Base-by-base conservation (phyloP, 2,329 filamentous ascomycete species). In the Fusarium haematococcum region DNA sequence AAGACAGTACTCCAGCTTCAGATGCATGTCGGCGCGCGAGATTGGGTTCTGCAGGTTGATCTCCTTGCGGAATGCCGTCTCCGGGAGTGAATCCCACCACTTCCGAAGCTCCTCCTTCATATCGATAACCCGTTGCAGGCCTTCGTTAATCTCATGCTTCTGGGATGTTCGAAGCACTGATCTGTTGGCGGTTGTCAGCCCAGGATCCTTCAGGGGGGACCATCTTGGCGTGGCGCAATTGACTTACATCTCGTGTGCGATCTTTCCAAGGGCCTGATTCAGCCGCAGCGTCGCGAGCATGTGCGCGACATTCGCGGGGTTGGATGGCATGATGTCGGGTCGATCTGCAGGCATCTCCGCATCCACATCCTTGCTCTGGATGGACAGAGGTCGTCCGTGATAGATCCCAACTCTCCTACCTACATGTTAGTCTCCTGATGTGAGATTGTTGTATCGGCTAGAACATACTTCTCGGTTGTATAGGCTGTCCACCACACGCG, bases 401-500 rank as follows among this genome's bases (percentile, higher is more conserved):
- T 89, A 85, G 58, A 89, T 89, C 45, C 88, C 87, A 35, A 90
- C 86, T 52, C 88, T 86, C 68, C 87, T 88, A 48, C 39, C 25
- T 75, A 58, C 41, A 76, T 25, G 65, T 76, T 56, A 77, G 70
- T 45, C 48, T 66, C 61, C 30, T 57, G 63, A 59, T 45, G 45
- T 2, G 16, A 63, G 27, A 58, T 48, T 45, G 32, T 27, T 14
- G 33, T 14, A 37, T 18, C 9, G 65, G 41, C 27, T n/a, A 48
- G 45, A 23, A 65, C 81, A 56, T 79, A 88, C 86, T 87, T 88
- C 72, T 91, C 89, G 30, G 88, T 86, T 0, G 87, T 88, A 73
- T 89, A 90, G 1, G 85, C 84, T 5, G 87, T 89, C 88, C 88
- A 90, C 83, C 88, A 90, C 10, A 90, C 86, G 3, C 88, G 84